A percentile compares a stretch with the other conserved stretches of the same genome.
Conservation (phyloP, 257 asterid species). For the Nicotiana knightiana region DNA sequence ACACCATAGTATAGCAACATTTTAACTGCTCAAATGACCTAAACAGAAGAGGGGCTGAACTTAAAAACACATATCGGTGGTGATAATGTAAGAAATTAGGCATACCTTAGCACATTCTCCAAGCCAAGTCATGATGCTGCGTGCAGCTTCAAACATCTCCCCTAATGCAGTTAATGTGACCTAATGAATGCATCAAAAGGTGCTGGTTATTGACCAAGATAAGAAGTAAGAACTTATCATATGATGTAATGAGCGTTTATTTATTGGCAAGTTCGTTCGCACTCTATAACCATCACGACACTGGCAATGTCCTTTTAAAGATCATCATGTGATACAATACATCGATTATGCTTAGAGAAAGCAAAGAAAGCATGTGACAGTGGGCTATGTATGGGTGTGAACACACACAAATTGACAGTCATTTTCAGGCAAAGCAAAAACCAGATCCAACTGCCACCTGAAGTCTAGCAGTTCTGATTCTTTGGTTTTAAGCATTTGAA, state of each 20-base stretch:
- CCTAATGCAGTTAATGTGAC: conserved; percentile 86
- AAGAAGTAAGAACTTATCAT: neutral
- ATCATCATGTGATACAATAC: neutral
- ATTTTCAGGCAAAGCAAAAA: neutral
- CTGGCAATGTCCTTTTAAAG: neutral
- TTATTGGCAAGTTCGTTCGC: neutral
- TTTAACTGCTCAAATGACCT: neutral
- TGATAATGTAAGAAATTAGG: neutral
- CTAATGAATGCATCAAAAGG: conserved; percentile 26
- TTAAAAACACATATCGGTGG: neutral
- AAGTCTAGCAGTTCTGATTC: neutral
- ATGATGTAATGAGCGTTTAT: neutral
- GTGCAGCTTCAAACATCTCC: conserved; percentile 92
- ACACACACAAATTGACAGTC: neutral
- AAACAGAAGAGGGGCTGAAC: neutral
- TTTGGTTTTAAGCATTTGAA: neutral
- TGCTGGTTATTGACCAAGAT: conserved; percentile 2
- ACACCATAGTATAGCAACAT: neutral
- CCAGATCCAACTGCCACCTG: conserved; percentile 7
- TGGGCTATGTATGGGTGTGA: neutral
- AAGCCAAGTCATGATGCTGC: conserved; percentile 93
- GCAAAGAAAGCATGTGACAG: neutral
- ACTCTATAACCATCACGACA: neutral
- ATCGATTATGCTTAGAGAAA: neutral
- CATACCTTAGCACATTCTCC: conserved; percentile 96